phyloP scores from a whole-genome alignment of 805 yeast species.

The Candida yuanshanica region DNA sequence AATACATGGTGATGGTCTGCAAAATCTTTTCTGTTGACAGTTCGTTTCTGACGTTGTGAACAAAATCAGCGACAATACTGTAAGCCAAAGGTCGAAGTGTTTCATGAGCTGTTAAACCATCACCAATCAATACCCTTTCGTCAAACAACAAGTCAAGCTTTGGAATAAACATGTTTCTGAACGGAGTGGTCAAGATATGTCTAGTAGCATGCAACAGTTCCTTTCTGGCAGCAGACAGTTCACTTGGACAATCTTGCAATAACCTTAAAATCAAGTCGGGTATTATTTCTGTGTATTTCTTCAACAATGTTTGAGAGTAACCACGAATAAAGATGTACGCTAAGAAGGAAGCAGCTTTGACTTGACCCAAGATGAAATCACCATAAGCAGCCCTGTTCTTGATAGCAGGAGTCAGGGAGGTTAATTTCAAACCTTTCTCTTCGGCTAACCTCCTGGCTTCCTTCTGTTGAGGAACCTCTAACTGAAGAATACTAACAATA shows the following conservation, averaged over 20 bases:
- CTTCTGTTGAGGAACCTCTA: slow-evolving; percentile 81
- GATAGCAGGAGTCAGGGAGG: slow-evolving; percentile 70
- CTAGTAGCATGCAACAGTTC: slow-evolving; percentile 91
- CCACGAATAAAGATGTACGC: slow-evolving; percentile 90
- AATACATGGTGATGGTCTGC: slow-evolving; percentile 79
- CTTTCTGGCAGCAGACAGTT: slow-evolving; percentile 83
- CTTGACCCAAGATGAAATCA: slow-evolving; percentile 88
- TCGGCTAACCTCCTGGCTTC: slow-evolving; percentile 56
- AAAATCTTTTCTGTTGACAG: slow-evolving; percentile 78
- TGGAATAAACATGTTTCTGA: slow-evolving; percentile 74
- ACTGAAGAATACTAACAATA: slow-evolving; percentile 62
- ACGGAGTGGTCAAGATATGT: slow-evolving; percentile 89
- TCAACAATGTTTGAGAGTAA: slow-evolving; percentile 60
- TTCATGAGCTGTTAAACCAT: slow-evolving; percentile 87
- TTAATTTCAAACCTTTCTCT: slow-evolving; percentile 50
- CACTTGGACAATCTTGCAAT: slow-evolving; percentile 93
- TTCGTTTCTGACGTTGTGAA: slow-evolving; percentile 85
- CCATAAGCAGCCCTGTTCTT: slow-evolving; percentile 74
- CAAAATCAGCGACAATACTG: slow-evolving; percentile 91
- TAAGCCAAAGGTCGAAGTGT: slow-evolving; percentile 90
- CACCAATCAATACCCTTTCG: slow-evolving; percentile 83
- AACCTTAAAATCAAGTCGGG: slow-evolving; percentile 85
- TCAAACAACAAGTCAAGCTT: slow-evolving; percentile 81
- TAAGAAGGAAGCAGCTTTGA: slow-evolving; percentile 90
- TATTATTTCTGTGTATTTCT: slow-evolving; percentile 51